Conservation (phyloP, 805 yeast genomes). For the Yarrowia sp. region DNA sequence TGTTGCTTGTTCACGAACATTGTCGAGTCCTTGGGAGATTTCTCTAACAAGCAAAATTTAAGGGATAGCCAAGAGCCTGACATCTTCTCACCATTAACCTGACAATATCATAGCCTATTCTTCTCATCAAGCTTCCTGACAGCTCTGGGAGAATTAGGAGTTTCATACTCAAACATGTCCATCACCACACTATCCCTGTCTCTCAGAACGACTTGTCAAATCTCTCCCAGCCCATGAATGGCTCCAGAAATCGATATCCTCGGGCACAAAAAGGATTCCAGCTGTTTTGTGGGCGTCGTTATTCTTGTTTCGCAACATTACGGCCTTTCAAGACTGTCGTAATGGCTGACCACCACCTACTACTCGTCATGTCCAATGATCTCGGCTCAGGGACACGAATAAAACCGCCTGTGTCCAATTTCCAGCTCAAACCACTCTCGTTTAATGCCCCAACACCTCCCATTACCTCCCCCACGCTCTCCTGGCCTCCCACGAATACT, state of each 20-base stretch:
- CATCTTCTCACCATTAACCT: too few species aligned
- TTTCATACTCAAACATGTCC: not conserved
- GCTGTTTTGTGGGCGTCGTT: not conserved
- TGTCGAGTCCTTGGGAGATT: too few species aligned
- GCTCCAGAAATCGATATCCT: not conserved
- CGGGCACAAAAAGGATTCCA: not conserved
- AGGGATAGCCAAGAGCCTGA: too few species aligned
- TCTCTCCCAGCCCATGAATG: not conserved
- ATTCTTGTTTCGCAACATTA: not conserved
- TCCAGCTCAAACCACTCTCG: not conserved
- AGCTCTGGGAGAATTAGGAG: too few species aligned
- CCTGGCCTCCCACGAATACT: not conserved
- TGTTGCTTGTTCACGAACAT: too few species aligned
- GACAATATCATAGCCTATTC: too few species aligned
- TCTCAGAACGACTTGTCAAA: not conserved
- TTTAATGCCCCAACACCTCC: not conserved
- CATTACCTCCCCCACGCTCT: not conserved
- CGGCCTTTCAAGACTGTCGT: not conserved
- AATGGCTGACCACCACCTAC: not conserved
- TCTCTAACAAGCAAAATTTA: too few species aligned
- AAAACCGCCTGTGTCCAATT: not conserved
- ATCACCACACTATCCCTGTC: not conserved
- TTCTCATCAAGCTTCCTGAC: too few species aligned
- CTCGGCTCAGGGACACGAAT: not conserved
- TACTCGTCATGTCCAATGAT: not conserved